These are phyloP conservation scores for Xylariaceae sp. DNA, from an alignment of 2,329 filamentous ascomycete genomes.

Conservation along the genomic window DNA sequence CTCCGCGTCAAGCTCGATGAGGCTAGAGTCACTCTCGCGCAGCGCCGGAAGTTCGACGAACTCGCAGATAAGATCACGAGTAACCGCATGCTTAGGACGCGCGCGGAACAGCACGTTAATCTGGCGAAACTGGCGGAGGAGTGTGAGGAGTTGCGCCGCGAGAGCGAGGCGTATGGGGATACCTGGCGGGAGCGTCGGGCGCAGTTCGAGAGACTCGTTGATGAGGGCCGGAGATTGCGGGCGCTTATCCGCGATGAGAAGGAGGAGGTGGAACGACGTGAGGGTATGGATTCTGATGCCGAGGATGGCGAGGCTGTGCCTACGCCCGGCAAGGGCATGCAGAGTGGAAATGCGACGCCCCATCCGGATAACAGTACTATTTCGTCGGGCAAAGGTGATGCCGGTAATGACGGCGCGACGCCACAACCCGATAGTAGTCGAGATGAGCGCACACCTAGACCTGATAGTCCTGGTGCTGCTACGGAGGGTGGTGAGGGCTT, in stretches of 20 bases:
- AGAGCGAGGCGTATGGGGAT: conserved; percentile 72
- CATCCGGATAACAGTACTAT: conserved; percentile 39
- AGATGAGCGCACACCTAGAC: conserved; percentile 27
- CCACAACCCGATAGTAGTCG: conserved; percentile 43
- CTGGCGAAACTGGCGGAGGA: conserved; percentile 81
- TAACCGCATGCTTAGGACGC: conserved; percentile 70
- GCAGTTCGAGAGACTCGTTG: conserved; percentile 83
- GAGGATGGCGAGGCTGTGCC: conserved; percentile 48
- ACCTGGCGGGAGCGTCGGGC: conserved; percentile 82
- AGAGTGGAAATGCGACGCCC: conserved; percentile 48
- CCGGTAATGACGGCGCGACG: conserved; percentile 29
- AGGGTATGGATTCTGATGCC: conserved; percentile 69
- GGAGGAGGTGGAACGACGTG: conserved; percentile 82
- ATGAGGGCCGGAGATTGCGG: conserved; percentile 81
- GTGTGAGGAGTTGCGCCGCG: conserved; percentile 78
- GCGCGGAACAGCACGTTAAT: conserved; percentile 76
- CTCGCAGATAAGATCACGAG: conserved; percentile 80
- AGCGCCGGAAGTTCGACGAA: conserved; percentile 82
- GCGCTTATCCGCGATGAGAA: conserved; percentile 90
- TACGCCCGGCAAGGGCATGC: conserved; percentile 34
- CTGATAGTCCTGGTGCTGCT: conserved; percentile 33
- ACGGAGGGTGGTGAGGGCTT: conserved; percentile 29
- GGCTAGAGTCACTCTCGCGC: conserved; percentile 66
- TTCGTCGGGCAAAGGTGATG: conserved; percentile 19
- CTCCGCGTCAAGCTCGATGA: conserved; percentile 71